Percentiles rank a stretch among this genome's conserved stretches.
Conservation (phyloP, 495 filamentous ascomycete genomes). For the Bacidia gigantensis region DNA sequence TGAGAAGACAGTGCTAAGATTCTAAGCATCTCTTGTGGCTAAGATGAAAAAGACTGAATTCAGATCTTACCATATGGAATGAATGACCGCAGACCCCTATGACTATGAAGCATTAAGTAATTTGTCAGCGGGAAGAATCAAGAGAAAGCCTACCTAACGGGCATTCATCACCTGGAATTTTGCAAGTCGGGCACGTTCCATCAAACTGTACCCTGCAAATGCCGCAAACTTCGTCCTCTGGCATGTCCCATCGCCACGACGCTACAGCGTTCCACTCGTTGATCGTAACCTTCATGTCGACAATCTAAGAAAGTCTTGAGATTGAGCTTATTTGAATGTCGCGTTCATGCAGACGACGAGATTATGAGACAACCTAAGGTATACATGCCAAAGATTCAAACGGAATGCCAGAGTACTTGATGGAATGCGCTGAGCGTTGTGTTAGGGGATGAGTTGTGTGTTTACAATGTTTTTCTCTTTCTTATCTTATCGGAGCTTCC, state of each 20-base stretch:
- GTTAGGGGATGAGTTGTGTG: not conserved
- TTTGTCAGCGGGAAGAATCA: not conserved
- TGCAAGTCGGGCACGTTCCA: constrained; percentile 93
- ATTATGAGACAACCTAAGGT: no score
- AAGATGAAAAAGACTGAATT: not conserved
- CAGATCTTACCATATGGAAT: constrained; percentile 75
- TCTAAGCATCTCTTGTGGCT: constrained; percentile 11
- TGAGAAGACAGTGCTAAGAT: constrained; percentile 76
- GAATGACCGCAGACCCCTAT: constrained; percentile 93
- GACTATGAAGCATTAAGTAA: constrained; percentile 38
- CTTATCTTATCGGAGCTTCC: constrained; percentile 6
- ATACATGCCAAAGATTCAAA: no score
- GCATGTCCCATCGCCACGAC: constrained; percentile 94
- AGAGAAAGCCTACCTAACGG: constrained; percentile 52
- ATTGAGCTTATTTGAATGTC: no score
- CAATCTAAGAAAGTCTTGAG: no score
- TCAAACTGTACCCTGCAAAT: constrained; percentile 98
- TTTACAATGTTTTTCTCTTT: not conserved
- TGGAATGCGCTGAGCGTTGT: not conserved
- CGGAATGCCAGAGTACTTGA: no score
- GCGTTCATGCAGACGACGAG: no score
- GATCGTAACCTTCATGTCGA: constrained; percentile 82
- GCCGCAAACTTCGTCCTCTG: constrained; percentile 94
- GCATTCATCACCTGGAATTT: constrained; percentile 95
- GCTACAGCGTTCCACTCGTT: constrained; percentile 87